A percentile compares a stretch with the other conserved stretches of the same genome.
These are phyloP conservation scores for Prasinococcaceae sp. DNA, from an alignment of 139 green algal species.

Conservation along the genomic window DNA sequence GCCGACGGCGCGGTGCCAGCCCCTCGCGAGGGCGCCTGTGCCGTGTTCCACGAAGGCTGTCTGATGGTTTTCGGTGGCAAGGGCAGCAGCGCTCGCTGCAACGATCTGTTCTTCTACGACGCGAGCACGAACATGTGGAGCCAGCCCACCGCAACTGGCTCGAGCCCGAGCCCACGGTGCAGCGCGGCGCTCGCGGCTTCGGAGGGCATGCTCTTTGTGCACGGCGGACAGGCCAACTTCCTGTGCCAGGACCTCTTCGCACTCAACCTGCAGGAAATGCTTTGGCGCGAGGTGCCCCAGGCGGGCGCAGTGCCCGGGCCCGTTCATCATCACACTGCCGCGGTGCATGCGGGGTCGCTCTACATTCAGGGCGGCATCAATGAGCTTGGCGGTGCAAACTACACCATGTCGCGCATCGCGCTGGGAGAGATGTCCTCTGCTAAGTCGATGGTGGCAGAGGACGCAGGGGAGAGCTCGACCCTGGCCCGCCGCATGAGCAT, in stretches of 20 bases:
- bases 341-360: too few species aligned
- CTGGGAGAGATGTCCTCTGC: too few species aligned
- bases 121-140: slow-evolving; percentile 40
- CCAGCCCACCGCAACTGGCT: slow-evolving; percentile 41
- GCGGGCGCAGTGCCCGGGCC: slow-evolving; percentile 36
- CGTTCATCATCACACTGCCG: slow-evolving; percentile 48
- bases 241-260: slow-evolving; percentile 64
- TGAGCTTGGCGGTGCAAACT: slow-evolving; percentile 40
- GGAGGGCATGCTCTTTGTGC: slow-evolving; percentile 40
- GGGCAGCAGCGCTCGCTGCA: slow-evolving; percentile 43
- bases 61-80: slow-evolving; percentile 34
- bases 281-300: slow-evolving; percentile 37
- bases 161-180: slow-evolving; percentile 56
- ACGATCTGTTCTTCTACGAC: slow-evolving; percentile 60
- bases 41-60: background rate
- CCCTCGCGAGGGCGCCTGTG: slow-evolving; percentile 13
- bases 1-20: slow-evolving; percentile 5
- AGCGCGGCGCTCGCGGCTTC: slow-evolving; percentile 9
- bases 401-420: too few species aligned
- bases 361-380: slow-evolving; percentile 61
- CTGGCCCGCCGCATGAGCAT: too few species aligned
- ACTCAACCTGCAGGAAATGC: slow-evolving; percentile 43
- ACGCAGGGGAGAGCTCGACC: too few species aligned
- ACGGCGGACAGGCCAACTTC: slow-evolving; percentile 68
- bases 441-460: too few species aligned